Evolutionary conservation across 2,329 filamentous ascomycete genomes (phyloP), one percentile per base, ranked within the genome.

Genomic region (Drechslerella dactyloides): DNA sequence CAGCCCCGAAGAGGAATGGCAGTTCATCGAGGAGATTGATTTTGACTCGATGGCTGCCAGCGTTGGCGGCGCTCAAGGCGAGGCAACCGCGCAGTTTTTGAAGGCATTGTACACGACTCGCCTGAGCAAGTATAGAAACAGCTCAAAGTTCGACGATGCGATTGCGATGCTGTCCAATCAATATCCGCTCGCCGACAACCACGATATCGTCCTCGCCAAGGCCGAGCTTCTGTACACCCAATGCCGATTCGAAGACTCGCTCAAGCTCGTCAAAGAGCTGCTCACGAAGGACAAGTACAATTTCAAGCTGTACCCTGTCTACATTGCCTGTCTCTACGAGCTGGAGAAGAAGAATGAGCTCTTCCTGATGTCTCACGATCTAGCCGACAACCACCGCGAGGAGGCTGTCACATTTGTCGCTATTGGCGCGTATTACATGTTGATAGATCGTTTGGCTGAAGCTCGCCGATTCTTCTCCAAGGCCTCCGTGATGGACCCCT

Each of bases 401-500:
- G 92, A 97, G 79, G 89, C 94, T 0, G 91, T 90, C 79, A 90
- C 93, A 1, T 99, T 94, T 88, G 85, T 99, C 24, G 94, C 94
- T 0, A 93, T 99, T 10, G 94, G 92, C 10, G 89, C 93, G 30
- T 99, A 97, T 82, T 99, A 99, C 80, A 88, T 97, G 74, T 84
- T 89, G 15, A 96, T 93, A 59, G 86, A 87, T 75, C 93, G 92
- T 77, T 91, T 99, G 66, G 90, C 94, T 2, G 94, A 99, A 80
- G 93, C 96, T 8, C 87, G 94, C 10, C 87, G 93, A 42, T 99
- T 94, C 82, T 99, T 99, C 80, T 96, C 91, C 77, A 99, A 99
- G 81, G 90, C 96, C 2, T 96, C 91, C 75, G 90, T 97, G 83
- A 93, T 99, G 88, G 93, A 99, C 78, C 90, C 93, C 5, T 93